A percentile compares a stretch with the other conserved stretches of the same genome.
phyloP scores from a whole-genome alignment of 2,329 filamentous ascomycete genomes.

The Venturia aucupariae region DNA sequence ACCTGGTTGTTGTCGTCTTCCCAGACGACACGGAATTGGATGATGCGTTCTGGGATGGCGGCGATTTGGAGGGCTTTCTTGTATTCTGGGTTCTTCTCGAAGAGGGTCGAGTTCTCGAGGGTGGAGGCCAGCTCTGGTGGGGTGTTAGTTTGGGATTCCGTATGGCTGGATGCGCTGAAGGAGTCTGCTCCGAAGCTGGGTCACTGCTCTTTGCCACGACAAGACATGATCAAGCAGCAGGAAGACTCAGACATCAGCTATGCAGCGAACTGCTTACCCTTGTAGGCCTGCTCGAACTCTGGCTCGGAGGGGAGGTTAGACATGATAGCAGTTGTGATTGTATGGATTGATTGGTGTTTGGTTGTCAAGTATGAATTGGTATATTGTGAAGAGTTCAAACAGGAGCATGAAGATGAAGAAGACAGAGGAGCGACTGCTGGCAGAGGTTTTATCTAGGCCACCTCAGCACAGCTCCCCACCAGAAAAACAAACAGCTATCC shows the following conservation, averaged over 20 bases:
- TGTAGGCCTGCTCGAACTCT: slow-evolving; percentile 98
- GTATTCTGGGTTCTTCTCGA: slow-evolving; percentile 91
- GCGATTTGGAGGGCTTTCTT: slow-evolving; percentile 79
- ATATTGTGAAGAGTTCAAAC: background rate
- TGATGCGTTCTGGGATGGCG: slow-evolving; percentile 85
- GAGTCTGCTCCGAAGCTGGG: background rate
- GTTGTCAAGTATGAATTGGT: background rate
- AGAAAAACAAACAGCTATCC: slow-evolving; percentile 3
- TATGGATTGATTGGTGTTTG: background rate
- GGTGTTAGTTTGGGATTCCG: slow-evolving; percentile 8
- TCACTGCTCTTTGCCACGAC: background rate
- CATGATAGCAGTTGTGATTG: slow-evolving; percentile 40
- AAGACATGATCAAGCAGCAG: background rate
- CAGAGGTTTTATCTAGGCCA: slow-evolving; percentile 2
- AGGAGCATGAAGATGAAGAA: background rate
- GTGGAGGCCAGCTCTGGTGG: slow-evolving; percentile 78
- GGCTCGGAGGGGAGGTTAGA: slow-evolving; percentile 81
- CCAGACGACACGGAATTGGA: slow-evolving; percentile 97
- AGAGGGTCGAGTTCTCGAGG: slow-evolving; percentile 87
- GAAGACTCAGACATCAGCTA: background rate
- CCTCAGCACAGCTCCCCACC: slow-evolving; percentile 4
- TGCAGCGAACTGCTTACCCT: slow-evolving; percentile 49
- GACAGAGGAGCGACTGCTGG: background rate
- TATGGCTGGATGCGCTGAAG: slow-evolving; percentile 6
- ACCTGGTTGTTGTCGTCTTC: slow-evolving; percentile 84